Base-by-base conservation (phyloP, 2,329 filamentous ascomycete genomes). In the Trichophyton rubrum region DNA sequence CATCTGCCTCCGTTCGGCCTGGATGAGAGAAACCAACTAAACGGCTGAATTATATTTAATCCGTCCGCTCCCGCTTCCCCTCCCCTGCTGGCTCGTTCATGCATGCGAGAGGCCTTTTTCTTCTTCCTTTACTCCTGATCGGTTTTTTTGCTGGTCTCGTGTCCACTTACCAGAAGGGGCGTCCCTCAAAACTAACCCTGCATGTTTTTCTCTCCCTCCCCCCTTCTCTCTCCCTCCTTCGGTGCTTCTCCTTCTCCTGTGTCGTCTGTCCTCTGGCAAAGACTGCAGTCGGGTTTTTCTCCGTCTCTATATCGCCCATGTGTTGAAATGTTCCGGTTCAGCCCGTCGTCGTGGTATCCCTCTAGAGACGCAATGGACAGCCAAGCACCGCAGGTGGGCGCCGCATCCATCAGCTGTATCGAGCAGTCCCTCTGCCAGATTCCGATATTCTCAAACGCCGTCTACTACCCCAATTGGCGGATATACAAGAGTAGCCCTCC, bases 401-500 rank as follows among this genome's bases (percentile, higher is more conserved):
- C 55, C 11, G 55, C 55, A 7, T 17, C 33, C 55, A 41, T 57
- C 17, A 57, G 27, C 33, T 38, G 27, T 41, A 41, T 41, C 38
- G 30, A 57, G 11, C 30, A 57, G 55, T 38, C 55, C 7, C 20
- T 57, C 3, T 24, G 55, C 55, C 33, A 75, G 43, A 70, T 75
- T 22, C 71, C 73, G 9, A 68, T 75, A 56, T 75, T 71, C 66
- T 68, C 82, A 68, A 93, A 93, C 72, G 88, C 86, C 22, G 86
- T 90, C 17, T 93, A 92, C 75, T 93, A 89, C 72, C 87, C 88
- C n/a, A 92, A 89, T 73, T 85, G 83, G 75, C 79, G 85, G 62
- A 82, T 90, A 66, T 90, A 90, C 73, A 79, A 81, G 61, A 82
- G 85, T 64, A 83, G 89, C 67, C 87, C 87, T 15, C 89, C 89